Evolutionary conservation across 2,329 filamentous ascomycete genomes (phyloP).

Genomic region (Fusarium udum): DNA sequence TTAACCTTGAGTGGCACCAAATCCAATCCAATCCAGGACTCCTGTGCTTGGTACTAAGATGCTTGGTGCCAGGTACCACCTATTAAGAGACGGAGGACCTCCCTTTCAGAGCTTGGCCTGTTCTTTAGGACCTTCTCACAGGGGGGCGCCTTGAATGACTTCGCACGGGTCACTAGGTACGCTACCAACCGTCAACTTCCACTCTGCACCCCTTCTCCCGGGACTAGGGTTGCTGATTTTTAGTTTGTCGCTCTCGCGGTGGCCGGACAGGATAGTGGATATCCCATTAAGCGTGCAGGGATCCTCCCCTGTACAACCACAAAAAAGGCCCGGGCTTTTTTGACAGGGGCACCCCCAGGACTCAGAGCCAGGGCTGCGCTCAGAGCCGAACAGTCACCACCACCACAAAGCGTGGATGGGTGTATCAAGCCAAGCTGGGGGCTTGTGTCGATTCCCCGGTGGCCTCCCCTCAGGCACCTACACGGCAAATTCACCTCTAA

Average conservation of each 20-base stretch:
- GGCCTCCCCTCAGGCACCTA: neutral
- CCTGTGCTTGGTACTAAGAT: constrained; percentile 37
- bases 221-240: constrained; percentile 7
- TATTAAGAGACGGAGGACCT: constrained; percentile 23
- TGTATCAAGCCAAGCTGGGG: constrained; percentile 2
- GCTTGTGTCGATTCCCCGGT: constrained; percentile 15
- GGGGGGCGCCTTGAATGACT: constrained; percentile 14
- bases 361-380: constrained; percentile 22
- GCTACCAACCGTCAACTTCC: constrained; percentile 14
- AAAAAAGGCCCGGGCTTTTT: constrained; percentile 29
- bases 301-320: constrained; percentile 7
- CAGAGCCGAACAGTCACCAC: constrained; percentile 11
- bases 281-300: constrained; percentile 32
- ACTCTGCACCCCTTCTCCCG: constrained; percentile 29
- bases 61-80: constrained; percentile 33
- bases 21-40: constrained; percentile 25
- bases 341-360: constrained; percentile 15
- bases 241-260: constrained; percentile 28
- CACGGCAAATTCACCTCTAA: constrained; percentile 27
- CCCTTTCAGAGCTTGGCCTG: constrained; percentile 35
- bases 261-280: constrained; percentile 33
- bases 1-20: constrained; percentile 34
- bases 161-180: constrained; percentile 14
- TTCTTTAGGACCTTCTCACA: constrained; percentile 5
- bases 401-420: neutral